Percentiles rank a stretch among this genome's conserved stretches.
phyloP scores from a whole-genome alignment of 1,139 yeast genomes.

The Hanseniaspora uvarum region DNA sequence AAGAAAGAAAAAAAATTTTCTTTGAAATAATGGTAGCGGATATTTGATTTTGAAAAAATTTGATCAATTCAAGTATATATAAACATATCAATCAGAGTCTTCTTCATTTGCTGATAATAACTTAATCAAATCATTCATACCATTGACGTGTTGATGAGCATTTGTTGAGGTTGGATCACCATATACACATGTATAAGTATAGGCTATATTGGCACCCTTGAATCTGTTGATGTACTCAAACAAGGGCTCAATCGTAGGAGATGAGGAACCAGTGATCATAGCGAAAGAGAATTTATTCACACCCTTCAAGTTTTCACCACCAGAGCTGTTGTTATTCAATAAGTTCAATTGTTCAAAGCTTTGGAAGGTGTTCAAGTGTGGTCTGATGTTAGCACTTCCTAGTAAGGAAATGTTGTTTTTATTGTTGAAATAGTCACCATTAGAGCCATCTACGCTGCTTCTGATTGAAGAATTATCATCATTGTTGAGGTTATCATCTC shows the following conservation, averaged over 20 bases:
- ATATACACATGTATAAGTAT: slow-evolving; percentile 56
- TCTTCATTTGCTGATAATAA: slow-evolving; percentile 32
- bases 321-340: slow-evolving; percentile 4
- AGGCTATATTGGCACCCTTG: slow-evolving; percentile 32
- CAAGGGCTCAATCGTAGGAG: slow-evolving; percentile 59
- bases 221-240: slow-evolving; percentile 50
- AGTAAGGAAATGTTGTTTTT: neutral
- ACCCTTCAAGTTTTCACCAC: slow-evolving; percentile 21
- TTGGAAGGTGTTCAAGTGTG: slow-evolving; percentile 16
- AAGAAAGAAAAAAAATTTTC: neutral
- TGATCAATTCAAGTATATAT: neutral
- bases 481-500: neutral
- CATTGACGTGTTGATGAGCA: slow-evolving; percentile 63
- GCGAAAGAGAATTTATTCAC: slow-evolving; percentile 25
- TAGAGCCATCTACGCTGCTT: neutral
- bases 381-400: slow-evolving; percentile 6
- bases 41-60: no score
- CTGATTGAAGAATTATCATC: neutral
- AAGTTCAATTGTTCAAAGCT: slow-evolving; percentile 16
- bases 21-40: neutral
- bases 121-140: slow-evolving; percentile 64
- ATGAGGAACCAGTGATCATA: slow-evolving; percentile 59
- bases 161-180: slow-evolving; percentile 44
- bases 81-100: neutral
- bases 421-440: neutral